Percentiles rank a stretch among this genome's conserved stretches.
phyloP scores from a whole-genome alignment of 495 filamentous ascomycete genomes.

The Hyaloscypha hepaticicola region DNA sequence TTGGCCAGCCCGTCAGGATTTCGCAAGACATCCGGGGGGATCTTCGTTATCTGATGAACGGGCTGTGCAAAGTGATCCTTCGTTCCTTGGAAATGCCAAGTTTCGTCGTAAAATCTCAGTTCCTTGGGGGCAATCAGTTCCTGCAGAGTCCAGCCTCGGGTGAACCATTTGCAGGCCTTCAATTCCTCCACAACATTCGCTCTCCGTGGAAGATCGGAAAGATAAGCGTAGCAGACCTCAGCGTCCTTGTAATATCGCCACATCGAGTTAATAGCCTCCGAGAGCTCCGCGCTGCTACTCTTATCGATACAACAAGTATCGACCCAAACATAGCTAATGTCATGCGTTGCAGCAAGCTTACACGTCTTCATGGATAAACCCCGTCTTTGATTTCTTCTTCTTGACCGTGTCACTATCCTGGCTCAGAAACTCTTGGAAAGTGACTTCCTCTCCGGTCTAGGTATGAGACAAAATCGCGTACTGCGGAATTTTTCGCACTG shows the following conservation, averaged over 20 bases:
- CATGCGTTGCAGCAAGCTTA: neutral
- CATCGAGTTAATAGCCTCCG: neutral
- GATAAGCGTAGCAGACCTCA: neutral
- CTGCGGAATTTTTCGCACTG: neutral
- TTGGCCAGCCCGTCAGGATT: neutral
- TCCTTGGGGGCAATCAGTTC: no score
- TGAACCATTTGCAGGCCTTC: no score
- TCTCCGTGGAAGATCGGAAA: neutral
- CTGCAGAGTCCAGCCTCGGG: no score
- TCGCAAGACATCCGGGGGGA: neutral
- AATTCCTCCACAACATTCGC: no score
- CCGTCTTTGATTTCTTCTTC: neutral
- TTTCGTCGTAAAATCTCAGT: no score
- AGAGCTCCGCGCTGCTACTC: neutral
- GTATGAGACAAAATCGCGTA: neutral
- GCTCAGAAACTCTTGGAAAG: neutral
- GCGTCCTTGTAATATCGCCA: neutral
- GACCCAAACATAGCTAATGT: neutral
- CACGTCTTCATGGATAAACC: neutral
- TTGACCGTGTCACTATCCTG: no score
- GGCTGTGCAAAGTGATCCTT: neutral
- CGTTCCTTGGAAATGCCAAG: no score
- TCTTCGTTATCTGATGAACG: neutral
- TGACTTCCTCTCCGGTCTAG: neutral
- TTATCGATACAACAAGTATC: slow-evolving; percentile 16